Conservation (phyloP, 2,329 filamentous ascomycete species). For the Huntiella bhutanensis region DNA sequence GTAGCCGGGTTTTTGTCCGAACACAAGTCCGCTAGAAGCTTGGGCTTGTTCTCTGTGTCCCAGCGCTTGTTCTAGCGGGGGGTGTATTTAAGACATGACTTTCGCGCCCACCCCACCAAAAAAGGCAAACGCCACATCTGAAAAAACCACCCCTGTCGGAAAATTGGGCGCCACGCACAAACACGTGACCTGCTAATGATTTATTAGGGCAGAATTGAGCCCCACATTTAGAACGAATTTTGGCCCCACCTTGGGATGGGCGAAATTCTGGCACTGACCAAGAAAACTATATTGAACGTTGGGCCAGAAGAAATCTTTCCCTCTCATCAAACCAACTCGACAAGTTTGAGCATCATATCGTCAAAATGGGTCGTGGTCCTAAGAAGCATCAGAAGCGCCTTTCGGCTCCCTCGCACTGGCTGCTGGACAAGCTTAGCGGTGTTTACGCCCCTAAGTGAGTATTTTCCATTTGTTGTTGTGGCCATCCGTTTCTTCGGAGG, state of each 20-base stretch:
- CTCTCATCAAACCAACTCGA: conserved; percentile 10
- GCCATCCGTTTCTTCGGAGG: neutral
- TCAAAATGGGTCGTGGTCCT: conserved; percentile 48
- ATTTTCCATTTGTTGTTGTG: neutral
- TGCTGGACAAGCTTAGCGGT: conserved; percentile 98
- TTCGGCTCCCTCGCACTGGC: conserved; percentile 97
- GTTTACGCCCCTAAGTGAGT: conserved; percentile 45
- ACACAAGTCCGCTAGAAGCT: too few relatives aligned
- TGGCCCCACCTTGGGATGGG: neutral
- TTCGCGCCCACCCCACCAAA: too few relatives aligned
- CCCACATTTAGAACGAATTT: conserved; percentile 1
- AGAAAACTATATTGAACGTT: neutral
- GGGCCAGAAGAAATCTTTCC: neutral
- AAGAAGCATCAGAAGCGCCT: conserved; percentile 99
- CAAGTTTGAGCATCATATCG: conserved; percentile 16
- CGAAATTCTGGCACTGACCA: neutral
- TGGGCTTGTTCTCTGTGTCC: too few relatives aligned
- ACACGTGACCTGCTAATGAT: neutral
- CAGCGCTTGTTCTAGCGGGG: too few relatives aligned
- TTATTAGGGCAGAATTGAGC: conserved; percentile 4
- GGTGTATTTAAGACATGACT: too few relatives aligned
- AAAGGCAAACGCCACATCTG: too few relatives aligned
- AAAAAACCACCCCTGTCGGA: too few relatives aligned
- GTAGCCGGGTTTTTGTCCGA: too few relatives aligned
- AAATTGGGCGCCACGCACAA: neutral